Evolutionary conservation across 192 early-diverging fungal species (phyloP), one percentile per base, ranked within the genome.

Genomic region (Backusella parvicylindrica): DNA sequence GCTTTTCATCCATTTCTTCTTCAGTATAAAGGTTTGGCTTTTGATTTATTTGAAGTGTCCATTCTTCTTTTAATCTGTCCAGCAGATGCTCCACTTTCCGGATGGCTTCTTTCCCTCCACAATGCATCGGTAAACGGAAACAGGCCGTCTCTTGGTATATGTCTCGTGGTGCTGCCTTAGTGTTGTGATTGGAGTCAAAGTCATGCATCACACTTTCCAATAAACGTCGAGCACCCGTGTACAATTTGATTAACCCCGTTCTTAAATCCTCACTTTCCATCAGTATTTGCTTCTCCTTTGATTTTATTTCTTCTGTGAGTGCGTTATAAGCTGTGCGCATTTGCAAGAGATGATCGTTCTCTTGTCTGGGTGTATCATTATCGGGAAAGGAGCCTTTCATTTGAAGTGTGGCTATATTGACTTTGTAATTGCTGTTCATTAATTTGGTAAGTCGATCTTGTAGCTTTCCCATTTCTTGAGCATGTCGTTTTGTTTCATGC

Each of bases 401-500:
- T 21, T 63, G 50, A 32, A 78, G 16, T 35, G 69, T 47, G 28
- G 70, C 68, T 56, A 71, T 68, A 36, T 33, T 70, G 33, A 13
- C 64, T 43, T 75, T 68, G 36, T 56, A 64, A 4, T 75, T 66
- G 6, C 76, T 56, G 32, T 77, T 80, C 53, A 87, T 82, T 26
- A 80, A 60, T 71, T 84, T 87, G 31, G 77, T 73, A 26, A 87
- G 23, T 32, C 84, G 78, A 4, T 87, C 86, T 70, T 81, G 81
- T 12, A 82, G 72, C 26, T 83, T 80, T 36, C 78, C 73, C 65
- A 81, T 72, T 21, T 87, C 86, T 32, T 83, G 79, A 64, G 85
- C 83, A 53, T 84, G 82, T 72, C 78, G 82, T 40, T 81, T 68
- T 16, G 82, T 72, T 35, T 87, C 86, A 40, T 87, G 86, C 86